phyloP scores from a whole-genome alignment of 345 rosid genomes.

The Arabis alpina region DNA sequence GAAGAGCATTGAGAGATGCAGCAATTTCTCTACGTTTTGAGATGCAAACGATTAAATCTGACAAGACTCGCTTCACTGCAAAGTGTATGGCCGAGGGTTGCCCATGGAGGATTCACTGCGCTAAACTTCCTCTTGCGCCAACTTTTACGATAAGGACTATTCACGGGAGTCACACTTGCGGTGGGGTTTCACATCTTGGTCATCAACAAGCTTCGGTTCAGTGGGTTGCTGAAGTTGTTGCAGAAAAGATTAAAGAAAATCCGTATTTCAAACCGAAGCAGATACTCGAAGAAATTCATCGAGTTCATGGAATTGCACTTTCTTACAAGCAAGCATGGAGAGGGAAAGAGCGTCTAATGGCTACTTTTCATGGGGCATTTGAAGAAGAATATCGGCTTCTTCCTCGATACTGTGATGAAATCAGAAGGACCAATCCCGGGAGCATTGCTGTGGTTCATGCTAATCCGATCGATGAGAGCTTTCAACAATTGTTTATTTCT shows the following conservation, averaged over 20 bases:
- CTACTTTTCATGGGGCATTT: conserved; percentile 74
- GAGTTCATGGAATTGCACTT: conserved; percentile 78
- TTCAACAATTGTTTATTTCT: conserved; percentile 78
- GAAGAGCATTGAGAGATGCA: conserved; percentile 81
- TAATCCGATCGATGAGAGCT: conserved; percentile 59
- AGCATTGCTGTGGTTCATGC: conserved; percentile 75
- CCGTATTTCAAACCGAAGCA: conserved; percentile 84
- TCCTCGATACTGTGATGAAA: conserved; percentile 84
- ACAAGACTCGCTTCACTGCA: conserved; percentile 89
- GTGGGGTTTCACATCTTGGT: conserved; percentile 88
- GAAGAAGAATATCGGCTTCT: conserved; percentile 92
- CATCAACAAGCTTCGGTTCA: conserved; percentile 96
- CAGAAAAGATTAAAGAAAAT: conserved; percentile 71
- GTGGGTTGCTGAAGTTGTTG: conserved; percentile 89
- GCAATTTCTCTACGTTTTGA: conserved; percentile 92
- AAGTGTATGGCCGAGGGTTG: conserved; percentile 85
- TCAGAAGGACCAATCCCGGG: conserved; percentile 74
- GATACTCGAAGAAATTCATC: conserved; percentile 87
- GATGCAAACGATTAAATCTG: conserved; percentile 87
- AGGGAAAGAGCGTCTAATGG: conserved; percentile 91
- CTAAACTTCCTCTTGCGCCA: conserved; percentile 77
- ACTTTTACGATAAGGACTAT: conserved; percentile 87
- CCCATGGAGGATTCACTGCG: conserved; percentile 94
- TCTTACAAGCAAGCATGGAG: conserved; percentile 98
- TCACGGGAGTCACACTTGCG: conserved; percentile 71